These are phyloP conservation scores for Allium fistulosum DNA, from an alignment of 106 monocot genomes.

Conservation along the genomic window DNA sequence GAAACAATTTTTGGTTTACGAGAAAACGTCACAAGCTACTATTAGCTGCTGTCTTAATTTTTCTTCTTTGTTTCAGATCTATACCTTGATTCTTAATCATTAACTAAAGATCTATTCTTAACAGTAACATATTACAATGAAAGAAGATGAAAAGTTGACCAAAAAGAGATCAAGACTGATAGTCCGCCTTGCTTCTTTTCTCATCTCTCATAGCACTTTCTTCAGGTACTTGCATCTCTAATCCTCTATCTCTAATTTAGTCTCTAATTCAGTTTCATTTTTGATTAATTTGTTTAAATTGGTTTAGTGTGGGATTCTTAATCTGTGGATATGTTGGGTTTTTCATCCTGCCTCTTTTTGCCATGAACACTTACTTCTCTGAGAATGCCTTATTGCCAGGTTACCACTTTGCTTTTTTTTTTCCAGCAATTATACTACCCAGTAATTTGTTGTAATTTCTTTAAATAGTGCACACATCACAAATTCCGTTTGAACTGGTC, in stretches of 20 bases:
- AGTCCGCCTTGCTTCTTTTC: constrained; percentile 49
- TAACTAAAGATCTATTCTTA: too few species aligned
- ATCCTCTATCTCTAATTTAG: not conserved
- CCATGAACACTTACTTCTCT: constrained; percentile 84
- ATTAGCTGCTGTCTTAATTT: too few species aligned
- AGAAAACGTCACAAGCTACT: too few species aligned
- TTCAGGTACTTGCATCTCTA: constrained; percentile 28
- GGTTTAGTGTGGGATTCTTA: constrained; percentile 49
- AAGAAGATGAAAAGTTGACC: not conserved
- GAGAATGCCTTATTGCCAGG: constrained; percentile 97
- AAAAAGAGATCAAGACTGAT: constrained; percentile 47
- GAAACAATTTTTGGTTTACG: too few species aligned
- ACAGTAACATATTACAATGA: too few species aligned
- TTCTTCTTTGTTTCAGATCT: too few species aligned
- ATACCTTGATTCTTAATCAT: too few species aligned
- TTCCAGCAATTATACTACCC: not conserved
- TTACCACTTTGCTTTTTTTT: constrained; percentile 2
- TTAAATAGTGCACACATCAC: not conserved
- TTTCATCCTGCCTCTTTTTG: constrained; percentile 63
- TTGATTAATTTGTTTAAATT: not conserved
- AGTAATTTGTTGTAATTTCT: not conserved
- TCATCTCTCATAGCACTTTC: constrained; percentile 50
- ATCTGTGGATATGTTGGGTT: constrained; percentile 41
- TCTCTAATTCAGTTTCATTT: not conserved
- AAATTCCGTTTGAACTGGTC: not conserved